These are phyloP conservation scores for Gypsophila paniculata DNA, from an alignment of 179 eudicot species.

Conservation along the genomic window DNA sequence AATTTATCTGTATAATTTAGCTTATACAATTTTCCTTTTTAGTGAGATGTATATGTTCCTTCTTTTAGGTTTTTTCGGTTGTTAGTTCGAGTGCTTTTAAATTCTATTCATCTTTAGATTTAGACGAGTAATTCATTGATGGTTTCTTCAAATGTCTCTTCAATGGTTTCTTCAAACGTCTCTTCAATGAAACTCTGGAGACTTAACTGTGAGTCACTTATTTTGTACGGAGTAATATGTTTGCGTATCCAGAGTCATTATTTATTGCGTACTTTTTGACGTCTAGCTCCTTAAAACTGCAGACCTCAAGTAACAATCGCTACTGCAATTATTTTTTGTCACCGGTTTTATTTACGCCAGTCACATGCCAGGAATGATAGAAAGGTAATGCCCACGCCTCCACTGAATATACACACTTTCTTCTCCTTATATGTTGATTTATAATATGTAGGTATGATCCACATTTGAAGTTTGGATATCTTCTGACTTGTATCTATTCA, in stretches of 20 bases:
- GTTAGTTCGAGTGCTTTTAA: no score
- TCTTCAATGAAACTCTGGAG: neutral
- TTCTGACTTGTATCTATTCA: conserved; percentile 37
- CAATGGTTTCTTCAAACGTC: no score
- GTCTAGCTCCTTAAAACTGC: conserved; percentile 28
- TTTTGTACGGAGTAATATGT: neutral
- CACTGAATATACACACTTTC: neutral
- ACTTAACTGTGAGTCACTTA: neutral
- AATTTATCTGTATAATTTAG: no score
- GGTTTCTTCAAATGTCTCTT: no score
- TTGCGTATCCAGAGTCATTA: neutral
- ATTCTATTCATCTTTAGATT: no score
- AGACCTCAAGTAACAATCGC: conserved; percentile 98
- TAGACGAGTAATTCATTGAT: no score
- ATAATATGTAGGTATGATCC: neutral
- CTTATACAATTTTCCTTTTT: no score
- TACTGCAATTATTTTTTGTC: conserved; percentile 88
- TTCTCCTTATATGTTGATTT: neutral
- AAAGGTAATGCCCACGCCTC: conserved; percentile 51
- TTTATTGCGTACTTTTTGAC: neutral
- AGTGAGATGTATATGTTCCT: no score
- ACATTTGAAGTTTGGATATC: conserved; percentile 1
- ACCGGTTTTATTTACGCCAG: conserved; percentile 90
- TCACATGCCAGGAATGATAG: conserved; percentile 92
- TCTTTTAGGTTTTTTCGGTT: no score